Evolutionary conservation across 495 filamentous ascomycete species (phyloP).

Genomic region (Penicillium tannophilum): DNA sequence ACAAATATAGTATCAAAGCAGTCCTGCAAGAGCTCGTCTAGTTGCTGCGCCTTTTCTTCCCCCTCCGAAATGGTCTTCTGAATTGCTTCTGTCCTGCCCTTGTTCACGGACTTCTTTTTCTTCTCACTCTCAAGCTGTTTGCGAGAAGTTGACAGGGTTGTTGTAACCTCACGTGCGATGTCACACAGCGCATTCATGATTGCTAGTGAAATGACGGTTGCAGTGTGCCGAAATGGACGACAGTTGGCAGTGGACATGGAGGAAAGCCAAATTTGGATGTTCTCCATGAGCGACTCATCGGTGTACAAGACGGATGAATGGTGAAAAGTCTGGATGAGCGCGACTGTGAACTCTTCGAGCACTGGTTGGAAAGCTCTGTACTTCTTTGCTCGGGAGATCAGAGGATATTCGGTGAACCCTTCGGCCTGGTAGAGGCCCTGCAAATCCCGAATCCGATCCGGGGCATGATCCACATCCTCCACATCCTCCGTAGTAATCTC

Average conservation of each 20-base stretch:
- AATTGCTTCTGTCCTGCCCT: conserved; percentile 68
- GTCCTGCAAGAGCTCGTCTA: conserved; percentile 72
- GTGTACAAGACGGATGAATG: conserved; percentile 74
- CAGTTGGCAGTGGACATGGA: conserved; percentile 81
- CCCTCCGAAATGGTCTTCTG: conserved; percentile 67
- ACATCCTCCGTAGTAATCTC: conserved; percentile 77
- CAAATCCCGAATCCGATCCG: conserved; percentile 69
- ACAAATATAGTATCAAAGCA: conserved; percentile 89
- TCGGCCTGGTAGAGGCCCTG: conserved; percentile 79
- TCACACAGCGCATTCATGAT: conserved; percentile 71
- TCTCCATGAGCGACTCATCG: conserved; percentile 75
- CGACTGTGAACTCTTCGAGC: conserved; percentile 75
- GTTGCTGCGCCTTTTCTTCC: conserved; percentile 60
- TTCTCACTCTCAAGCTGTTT: conserved; percentile 81
- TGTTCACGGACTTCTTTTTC: conserved; percentile 76
- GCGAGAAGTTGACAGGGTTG: conserved; percentile 70
- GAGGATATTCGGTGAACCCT: conserved; percentile 86
- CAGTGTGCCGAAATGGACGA: conserved; percentile 90
- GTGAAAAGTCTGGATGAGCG: conserved; percentile 72
- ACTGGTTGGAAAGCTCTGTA: conserved; percentile 71
- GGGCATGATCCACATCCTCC: conserved; percentile 78
- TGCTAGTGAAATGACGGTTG: conserved; percentile 76
- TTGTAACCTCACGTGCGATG: conserved; percentile 62
- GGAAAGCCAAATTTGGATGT: conserved; percentile 81
- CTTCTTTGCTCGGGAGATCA: conserved; percentile 76